Conservation (phyloP, 2,329 filamentous ascomycete species). For the Paecilomyces sp. region DNA sequence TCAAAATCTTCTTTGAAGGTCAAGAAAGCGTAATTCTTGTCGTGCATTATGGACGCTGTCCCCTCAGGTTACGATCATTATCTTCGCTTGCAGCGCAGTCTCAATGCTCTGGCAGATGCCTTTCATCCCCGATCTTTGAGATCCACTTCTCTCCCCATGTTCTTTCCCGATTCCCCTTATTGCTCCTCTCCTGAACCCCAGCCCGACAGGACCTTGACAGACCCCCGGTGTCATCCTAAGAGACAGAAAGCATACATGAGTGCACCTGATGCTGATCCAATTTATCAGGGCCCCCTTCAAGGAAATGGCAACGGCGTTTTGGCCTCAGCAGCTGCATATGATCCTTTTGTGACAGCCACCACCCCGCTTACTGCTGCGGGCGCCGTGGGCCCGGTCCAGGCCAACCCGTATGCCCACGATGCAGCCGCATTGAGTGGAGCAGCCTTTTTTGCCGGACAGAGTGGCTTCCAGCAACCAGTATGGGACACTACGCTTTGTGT, state of each 20-base stretch:
- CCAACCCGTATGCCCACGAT: conserved; percentile 75
- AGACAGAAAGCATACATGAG: conserved; percentile 6
- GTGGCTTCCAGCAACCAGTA: conserved; percentile 59
- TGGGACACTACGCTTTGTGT: conserved; percentile 20
- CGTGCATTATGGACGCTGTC: not conserved
- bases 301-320: conserved; percentile 45
- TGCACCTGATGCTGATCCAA: conserved; percentile 10
- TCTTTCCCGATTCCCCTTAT: conserved; percentile 1
- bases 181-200: conserved; percentile 1
- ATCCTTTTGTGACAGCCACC: conserved; percentile 57
- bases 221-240: not conserved
- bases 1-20: not conserved
- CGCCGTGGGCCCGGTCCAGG: conserved; percentile 42
- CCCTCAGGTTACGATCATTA: not conserved
- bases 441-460: conserved; percentile 58
- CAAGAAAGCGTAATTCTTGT: not conserved
- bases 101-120: conserved; percentile 18
- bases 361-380: conserved; percentile 46
- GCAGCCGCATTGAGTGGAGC: conserved; percentile 48
- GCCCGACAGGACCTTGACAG: not conserved
- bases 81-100: conserved; percentile 6
- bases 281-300: conserved; percentile 25
- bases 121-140: conserved; percentile 12
- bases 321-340: conserved; percentile 47
- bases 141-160: conserved; percentile 7